Evolutionary conservation across 2,329 filamentous ascomycete genomes (phyloP).

Genomic region (Beauveria australis): DNA sequence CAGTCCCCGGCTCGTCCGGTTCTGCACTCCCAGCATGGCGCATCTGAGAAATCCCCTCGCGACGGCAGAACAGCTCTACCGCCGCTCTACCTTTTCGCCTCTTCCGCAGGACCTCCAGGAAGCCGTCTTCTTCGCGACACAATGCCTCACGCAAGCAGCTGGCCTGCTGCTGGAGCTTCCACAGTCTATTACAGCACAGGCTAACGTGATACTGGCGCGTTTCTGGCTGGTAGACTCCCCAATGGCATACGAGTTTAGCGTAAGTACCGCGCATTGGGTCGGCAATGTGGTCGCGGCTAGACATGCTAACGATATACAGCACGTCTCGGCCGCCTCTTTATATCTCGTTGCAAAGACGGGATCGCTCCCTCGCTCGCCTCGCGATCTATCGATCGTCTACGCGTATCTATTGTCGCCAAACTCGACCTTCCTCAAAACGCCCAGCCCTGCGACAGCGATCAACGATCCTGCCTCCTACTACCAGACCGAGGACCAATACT

Average conservation of each 20-base stretch:
- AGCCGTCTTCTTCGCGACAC: constrained; percentile 61
- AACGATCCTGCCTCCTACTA: constrained; percentile 51
- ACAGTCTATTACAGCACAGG: constrained; percentile 78
- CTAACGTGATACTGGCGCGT: constrained; percentile 71
- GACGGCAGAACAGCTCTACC: constrained; percentile 60
- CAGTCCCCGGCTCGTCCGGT: not conserved
- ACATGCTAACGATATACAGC: constrained; percentile 36
- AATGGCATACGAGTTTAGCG: constrained; percentile 51
- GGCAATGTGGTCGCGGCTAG: not conserved
- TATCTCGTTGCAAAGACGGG: constrained; percentile 81
- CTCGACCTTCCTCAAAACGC: constrained; percentile 45
- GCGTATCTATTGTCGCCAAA: constrained; percentile 63
- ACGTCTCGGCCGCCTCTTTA: constrained; percentile 71
- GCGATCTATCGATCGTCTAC: constrained; percentile 79
- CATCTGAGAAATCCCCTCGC: constrained; percentile 65
- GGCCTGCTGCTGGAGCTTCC: constrained; percentile 76
- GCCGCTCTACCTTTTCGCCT: constrained; percentile 44
- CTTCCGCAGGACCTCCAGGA: constrained; percentile 64
- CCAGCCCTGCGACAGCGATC: constrained; percentile 20
- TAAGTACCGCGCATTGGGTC: constrained; percentile 19
- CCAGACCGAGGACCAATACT: constrained; percentile 66
- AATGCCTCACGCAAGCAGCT: constrained; percentile 67
- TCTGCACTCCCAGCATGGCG: constrained; percentile 33
- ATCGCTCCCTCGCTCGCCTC: constrained; percentile 63
- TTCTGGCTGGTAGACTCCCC: constrained; percentile 62